A percentile compares a stretch with the other conserved stretches of the same genome.
These are phyloP conservation scores for Scutellaria barbata DNA, from an alignment of 257 asterid species.

Conservation along the genomic window DNA sequence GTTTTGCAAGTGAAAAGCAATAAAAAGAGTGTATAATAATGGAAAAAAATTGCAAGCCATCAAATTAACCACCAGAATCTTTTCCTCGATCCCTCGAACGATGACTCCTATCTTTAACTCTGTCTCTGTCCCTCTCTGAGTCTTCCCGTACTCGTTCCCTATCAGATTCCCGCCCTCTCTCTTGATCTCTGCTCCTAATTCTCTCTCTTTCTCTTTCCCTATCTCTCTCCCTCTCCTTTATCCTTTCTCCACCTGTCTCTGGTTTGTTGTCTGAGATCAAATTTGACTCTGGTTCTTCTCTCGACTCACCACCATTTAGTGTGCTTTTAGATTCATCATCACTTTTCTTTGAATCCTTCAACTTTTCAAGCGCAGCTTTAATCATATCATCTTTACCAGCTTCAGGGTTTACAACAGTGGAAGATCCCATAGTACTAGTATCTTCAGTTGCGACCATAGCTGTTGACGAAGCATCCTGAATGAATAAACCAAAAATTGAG, in stretches of 20 bases:
- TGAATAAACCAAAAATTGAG: conserved; percentile 15
- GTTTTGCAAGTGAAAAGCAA: neutral
- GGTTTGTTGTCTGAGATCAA: conserved; percentile 52
- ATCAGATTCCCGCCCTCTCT: conserved; percentile 75
- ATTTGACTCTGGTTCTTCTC: conserved; percentile 65
- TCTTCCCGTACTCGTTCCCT: conserved; percentile 72
- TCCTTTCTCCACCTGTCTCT: conserved; percentile 68
- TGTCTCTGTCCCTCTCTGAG: conserved; percentile 70
- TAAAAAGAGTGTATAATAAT: neutral
- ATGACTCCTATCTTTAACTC: conserved; percentile 67
- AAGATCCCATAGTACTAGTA: conserved; percentile 47
- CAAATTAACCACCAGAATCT: conserved; percentile 53
- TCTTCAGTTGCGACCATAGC: conserved; percentile 54
- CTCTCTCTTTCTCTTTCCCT: conserved; percentile 71
- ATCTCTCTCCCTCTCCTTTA: conserved; percentile 63
- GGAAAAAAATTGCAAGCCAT: conserved; percentile 8
- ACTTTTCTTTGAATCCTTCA: conserved; percentile 64
- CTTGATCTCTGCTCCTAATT: conserved; percentile 61
- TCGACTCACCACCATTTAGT: conserved; percentile 51
- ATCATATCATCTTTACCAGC: conserved; percentile 54
- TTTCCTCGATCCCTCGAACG: conserved; percentile 78
- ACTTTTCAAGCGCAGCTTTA: conserved; percentile 61
- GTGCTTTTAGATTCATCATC: conserved; percentile 58
- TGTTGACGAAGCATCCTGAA: conserved; percentile 58
- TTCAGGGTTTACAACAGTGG: conserved; percentile 48